These are phyloP conservation scores for Colletotrichum brevisporum DNA, from an alignment of 2,329 filamentous ascomycete genomes.

Conservation along the genomic window DNA sequence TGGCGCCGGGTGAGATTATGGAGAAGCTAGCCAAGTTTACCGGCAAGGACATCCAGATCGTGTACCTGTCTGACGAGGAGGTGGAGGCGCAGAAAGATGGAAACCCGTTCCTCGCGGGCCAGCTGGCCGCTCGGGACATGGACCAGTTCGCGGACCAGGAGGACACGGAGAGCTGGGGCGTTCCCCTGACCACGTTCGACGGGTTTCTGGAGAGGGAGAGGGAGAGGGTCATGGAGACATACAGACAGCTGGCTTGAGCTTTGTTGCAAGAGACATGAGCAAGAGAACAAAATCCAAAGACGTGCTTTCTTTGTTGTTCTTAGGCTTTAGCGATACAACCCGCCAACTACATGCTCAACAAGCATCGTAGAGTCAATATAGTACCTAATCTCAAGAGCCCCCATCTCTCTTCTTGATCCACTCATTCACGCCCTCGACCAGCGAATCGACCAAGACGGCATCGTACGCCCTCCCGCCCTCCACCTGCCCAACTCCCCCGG, in stretches of 20 bases:
- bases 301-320: neutral
- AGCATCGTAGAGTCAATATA: too few species aligned
- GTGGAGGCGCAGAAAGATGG: constrained; percentile 49
- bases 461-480: constrained; percentile 56
- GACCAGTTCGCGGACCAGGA: constrained; percentile 53
- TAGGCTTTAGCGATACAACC: neutral
- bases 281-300: too few species aligned
- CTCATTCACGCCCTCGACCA: constrained; percentile 54
- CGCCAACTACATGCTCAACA: too few species aligned
- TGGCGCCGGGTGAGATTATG: constrained; percentile 54
- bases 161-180: constrained; percentile 52
- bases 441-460: constrained; percentile 49
- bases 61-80: constrained; percentile 58
- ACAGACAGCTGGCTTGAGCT: constrained; percentile 12
- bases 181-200: constrained; percentile 59
- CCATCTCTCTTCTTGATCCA: constrained; percentile 49
- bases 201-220: constrained; percentile 59
- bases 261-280: too few species aligned
- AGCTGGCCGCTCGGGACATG: constrained; percentile 54
- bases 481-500: constrained; percentile 50
- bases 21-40: constrained; percentile 51
- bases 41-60: constrained; percentile 52
- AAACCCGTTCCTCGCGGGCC: constrained; percentile 56
- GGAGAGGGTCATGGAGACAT: constrained; percentile 49
- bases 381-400: too few species aligned